Evolutionary conservation across 83 land plant genomes (phyloP).

Genomic region (Thuja plicata): DNA sequence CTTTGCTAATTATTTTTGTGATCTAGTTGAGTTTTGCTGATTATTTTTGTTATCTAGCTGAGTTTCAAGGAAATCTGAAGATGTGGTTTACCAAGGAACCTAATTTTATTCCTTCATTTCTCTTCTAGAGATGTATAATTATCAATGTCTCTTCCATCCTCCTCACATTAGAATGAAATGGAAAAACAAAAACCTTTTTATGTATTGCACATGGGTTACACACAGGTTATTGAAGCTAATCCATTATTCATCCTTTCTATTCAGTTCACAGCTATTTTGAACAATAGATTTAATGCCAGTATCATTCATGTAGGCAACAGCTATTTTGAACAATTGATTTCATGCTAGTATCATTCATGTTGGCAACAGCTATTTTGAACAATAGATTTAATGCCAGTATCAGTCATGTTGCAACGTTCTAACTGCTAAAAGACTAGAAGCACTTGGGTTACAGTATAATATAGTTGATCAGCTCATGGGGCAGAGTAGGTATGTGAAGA

Average conservation of each 20-base stretch:
- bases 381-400: not conserved
- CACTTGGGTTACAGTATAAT: too few species aligned
- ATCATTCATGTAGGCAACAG: not conserved
- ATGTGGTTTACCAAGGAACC: not conserved
- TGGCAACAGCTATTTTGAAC: not conserved
- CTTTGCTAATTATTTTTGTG: too few species aligned
- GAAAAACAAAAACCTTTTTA: too few species aligned
- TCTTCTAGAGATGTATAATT: too few species aligned
- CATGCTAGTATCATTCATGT: not conserved
- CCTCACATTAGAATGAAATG: too few species aligned
- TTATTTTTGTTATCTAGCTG: not conserved
- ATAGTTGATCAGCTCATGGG: not conserved
- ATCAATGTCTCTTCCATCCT: too few species aligned
- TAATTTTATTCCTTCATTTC: not conserved
- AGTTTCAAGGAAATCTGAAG: not conserved
- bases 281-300: not conserved
- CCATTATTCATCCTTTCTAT: too few species aligned
- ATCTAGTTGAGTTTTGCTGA: too few species aligned
- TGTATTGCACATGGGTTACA: too few species aligned
- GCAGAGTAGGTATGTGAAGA: not conserved
- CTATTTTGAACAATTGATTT: too few species aligned
- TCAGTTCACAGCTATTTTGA: not conserved
- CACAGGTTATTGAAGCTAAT: too few species aligned
- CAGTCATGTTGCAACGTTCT: not conserved
- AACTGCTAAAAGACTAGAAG: too few species aligned